Base-by-base conservation (phyloP, 164 flowering plant genomes). In the Chloranthus sessilifolius region DNA sequence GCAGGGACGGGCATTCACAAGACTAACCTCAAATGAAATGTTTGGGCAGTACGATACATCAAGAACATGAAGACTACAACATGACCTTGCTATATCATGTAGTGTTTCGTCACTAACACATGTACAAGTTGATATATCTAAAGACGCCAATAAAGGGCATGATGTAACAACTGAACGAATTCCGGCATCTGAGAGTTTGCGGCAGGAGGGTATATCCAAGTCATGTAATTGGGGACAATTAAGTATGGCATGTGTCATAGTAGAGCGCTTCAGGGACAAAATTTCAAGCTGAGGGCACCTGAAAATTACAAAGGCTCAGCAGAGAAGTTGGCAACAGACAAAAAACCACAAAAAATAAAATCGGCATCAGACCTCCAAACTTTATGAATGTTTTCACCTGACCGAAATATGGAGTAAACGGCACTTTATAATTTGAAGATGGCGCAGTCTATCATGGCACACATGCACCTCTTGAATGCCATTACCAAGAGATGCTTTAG, bases 31-130 rank as follows among this genome's bases (percentile, higher is more conserved):
- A 28, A 89, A 81, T 5, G 95, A 78, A 27, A 89, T 77, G 67
- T 85, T 89, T 41, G 92, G 89, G 64, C 97, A 89, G 73, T 85
- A 88, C 24, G 97, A 88, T 20, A 89, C 89, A 79, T 85, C 68
- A 10, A 88, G 87, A 65, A 65, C 34, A 30, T 52, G 79, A 29
- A 88, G 89, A 71, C 69, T 74, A 25, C 49, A 65, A 66, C 91
- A 85, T 27, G 61, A 26, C 0, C 7, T 38, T 34, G 83, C 74
- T 51, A 85, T 83, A 37, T 81, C 95, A 53, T 80, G 97, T 26
- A 89, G 56, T n/a, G 97, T 83, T 62, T 85, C 97, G 58, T 89
- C 95, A 67, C 79, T 82, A 41, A 83, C 84, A 70, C 88, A 75
- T 23, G 86, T 81, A 66, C 95, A 89, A 58, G 74, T 83, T 16